Evolutionary conservation across 768 basidiomycete genomes (phyloP), one percentile per base, ranked within the genome.

Genomic region (Termitomyces sp.): DNA sequence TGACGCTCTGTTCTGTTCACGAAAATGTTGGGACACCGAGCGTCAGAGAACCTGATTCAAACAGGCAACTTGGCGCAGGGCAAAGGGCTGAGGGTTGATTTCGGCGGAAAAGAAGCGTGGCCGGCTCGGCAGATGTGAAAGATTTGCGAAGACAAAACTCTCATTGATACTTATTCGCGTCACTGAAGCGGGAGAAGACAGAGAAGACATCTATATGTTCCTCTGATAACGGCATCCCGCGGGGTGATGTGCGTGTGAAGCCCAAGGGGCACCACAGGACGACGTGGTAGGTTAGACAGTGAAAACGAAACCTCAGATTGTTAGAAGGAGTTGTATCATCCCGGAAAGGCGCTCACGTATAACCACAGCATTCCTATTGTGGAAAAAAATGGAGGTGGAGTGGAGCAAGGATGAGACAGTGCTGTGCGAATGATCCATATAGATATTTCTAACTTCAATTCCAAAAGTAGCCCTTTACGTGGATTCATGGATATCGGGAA

Each of bases 211-310:
- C 13, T 50, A 32, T n/a, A 36, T 24, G 8, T 28, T 44, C 40
- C 28, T 55, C n/a, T 15, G 55, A 55, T 42, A 44, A 55, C 54
- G 54, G 40, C 18, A 18, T 42, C 28, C 11, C 54, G 54, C 39
- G 54, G 24, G 11, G 7, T 44, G 54, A 28, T 28, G 53, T 28
- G 24, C 28, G 54, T 55, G 54, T 18, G 39, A 55, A 42, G 18
- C 20, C 6, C 35, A 15, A 15, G 22, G 8, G 36, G 38, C 53
- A 36, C n/a, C 40, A 55, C 12, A 28, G 55, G 28, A 42, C 35
- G 51, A 52, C 40, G 16, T 55, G 15, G 12, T 11, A n/a, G 11
- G 18, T 32, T 55, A 6, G 39, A 55, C 40, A 44, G 28, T 42
- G 40, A 20, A 32, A 55, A 55, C 44, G 40, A 24, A 28, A 53